A percentile compares a stretch with the other conserved stretches of the same genome.
Conservation (phyloP, 164 flowering plant genomes). For the Cinnamomum micranthum region DNA sequence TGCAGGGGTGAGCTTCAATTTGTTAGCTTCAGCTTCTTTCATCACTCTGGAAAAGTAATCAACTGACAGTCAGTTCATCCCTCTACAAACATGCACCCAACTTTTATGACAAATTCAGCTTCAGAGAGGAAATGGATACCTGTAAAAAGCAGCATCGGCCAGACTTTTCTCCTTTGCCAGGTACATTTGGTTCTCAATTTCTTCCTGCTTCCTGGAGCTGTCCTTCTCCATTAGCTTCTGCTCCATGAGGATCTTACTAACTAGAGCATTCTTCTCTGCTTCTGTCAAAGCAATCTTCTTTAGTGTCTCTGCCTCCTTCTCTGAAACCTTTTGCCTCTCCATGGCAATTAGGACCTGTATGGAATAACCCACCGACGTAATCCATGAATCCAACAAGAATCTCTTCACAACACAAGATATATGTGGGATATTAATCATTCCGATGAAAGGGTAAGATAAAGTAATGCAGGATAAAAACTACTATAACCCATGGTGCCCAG, state of each 20-base stretch:
- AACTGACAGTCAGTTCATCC: not conserved
- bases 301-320: conserved; percentile 90
- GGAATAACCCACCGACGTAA: not conserved
- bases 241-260: conserved; percentile 87
- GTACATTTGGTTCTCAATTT: conserved; percentile 86
- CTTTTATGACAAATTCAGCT: too few relatives aligned
- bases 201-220: conserved; percentile 60
- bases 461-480: not conserved
- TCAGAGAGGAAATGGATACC: conserved; percentile 22
- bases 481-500: not conserved
- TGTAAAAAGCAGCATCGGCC: conserved; percentile 79
- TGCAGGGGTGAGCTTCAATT: conserved; percentile 77
- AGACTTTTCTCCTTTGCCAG: conserved; percentile 76
- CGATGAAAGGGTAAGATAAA: not conserved
- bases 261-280: conserved; percentile 83
- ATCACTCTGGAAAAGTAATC: conserved; percentile 36
- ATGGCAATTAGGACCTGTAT: conserved; percentile 76
- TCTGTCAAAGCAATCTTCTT: conserved; percentile 93
- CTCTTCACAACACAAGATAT: not conserved
- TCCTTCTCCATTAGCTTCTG: conserved; percentile 91
- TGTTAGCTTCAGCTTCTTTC: conserved; percentile 92
- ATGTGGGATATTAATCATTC: not conserved
- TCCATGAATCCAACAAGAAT: not conserved
- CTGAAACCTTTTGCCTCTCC: conserved; percentile 82
- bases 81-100: not conserved